Evolutionary conservation across 768 basidiomycete species (phyloP), one percentile per base, ranked within the genome.

Genomic region (Leccinum incarnatum): DNA sequence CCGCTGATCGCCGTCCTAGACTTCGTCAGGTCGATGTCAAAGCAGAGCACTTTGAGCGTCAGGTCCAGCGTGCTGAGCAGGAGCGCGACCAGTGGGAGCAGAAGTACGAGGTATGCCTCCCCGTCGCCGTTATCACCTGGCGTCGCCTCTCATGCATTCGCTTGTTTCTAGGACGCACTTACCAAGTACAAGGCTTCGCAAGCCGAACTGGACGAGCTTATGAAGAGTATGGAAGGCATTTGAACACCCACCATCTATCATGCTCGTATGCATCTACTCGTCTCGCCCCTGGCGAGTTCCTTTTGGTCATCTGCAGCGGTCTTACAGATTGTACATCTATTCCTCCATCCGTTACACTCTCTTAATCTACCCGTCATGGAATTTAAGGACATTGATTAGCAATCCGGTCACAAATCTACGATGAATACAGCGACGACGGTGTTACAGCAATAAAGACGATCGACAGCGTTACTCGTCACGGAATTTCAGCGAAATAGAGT

Each of bases 41-140:
- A 79, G 96, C 96, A 10, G 97, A 99, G 75, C 94, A 98, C 78
- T 97, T 93, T 72, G 96, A 98, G 77, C 86, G 95, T 51, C 92
- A 95, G 71, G 87, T 97, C 19, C 80, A 85, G 64, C 84, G 91
- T 47, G 79, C 84, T 51, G 95, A 98, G 72, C 86, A 91, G 70
- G 97, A 99, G 74, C 87, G 95, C 53, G 96, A 98, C 72, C 68
- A 72, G 42, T 94, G 91, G 92, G 95, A 97, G 84, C 84, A 88
- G 82, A 98, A 96, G 77, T 91, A 84, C 78, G 95, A 95, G 81
- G 95, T 93, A 68, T 67, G 84, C 76, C 12, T 19, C 21, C 19
- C 25, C n/a, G 17, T 12, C 0, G 36, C 45, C 2, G 12, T 14
- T 2, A 11, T 17, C 14, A 9, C 30, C 6, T 52, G 29, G 23